Evolutionary conservation across 2,329 filamentous ascomycete genomes (phyloP).

Genomic region (Emmonsia crescens): DNA sequence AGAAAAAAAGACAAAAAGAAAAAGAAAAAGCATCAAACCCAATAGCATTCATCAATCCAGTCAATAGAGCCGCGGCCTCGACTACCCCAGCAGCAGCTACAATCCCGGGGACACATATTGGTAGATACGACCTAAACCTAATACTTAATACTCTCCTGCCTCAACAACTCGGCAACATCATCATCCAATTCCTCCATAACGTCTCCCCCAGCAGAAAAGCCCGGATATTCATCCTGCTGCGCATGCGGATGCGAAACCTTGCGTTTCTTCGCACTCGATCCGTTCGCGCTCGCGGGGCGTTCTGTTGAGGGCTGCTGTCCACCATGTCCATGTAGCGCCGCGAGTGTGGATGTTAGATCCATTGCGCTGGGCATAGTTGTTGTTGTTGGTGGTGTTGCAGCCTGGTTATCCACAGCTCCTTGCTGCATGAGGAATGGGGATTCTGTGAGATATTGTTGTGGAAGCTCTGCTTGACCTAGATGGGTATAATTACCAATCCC

Average conservation of each 20-base stretch:
- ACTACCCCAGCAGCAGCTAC: too few species aligned
- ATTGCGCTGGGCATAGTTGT: slow-evolving; percentile 14
- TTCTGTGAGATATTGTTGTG: slow-evolving; percentile 12
- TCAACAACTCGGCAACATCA: slow-evolving; percentile 49
- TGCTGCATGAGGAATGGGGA: background rate
- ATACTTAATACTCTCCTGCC: slow-evolving; percentile 31
- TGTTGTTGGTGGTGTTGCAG: slow-evolving; percentile 16
- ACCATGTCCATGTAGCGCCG: slow-evolving; percentile 8
- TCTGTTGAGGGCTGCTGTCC: slow-evolving; percentile 16
- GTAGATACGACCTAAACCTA: background rate
- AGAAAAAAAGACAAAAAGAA: background rate
- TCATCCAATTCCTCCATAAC: slow-evolving; percentile 49
- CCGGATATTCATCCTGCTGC: slow-evolving; percentile 27
- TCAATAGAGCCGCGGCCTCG: background rate
- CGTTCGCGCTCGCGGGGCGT: slow-evolving; percentile 12
- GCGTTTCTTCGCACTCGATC: slow-evolving; percentile 35
- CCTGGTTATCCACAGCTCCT: slow-evolving; percentile 8
- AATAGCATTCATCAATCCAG: background rate
- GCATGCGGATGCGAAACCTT: slow-evolving; percentile 34
- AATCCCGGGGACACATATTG: too few species aligned
- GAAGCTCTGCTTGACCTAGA: background rate
- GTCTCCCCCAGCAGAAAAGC: slow-evolving; percentile 43
- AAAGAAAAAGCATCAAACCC: background rate
- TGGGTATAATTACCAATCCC: background rate
- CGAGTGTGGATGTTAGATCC: slow-evolving; percentile 14